Evolutionary conservation across 2,329 filamentous ascomycete species (phyloP).

Genomic region (Fusarium decemcellulare): DNA sequence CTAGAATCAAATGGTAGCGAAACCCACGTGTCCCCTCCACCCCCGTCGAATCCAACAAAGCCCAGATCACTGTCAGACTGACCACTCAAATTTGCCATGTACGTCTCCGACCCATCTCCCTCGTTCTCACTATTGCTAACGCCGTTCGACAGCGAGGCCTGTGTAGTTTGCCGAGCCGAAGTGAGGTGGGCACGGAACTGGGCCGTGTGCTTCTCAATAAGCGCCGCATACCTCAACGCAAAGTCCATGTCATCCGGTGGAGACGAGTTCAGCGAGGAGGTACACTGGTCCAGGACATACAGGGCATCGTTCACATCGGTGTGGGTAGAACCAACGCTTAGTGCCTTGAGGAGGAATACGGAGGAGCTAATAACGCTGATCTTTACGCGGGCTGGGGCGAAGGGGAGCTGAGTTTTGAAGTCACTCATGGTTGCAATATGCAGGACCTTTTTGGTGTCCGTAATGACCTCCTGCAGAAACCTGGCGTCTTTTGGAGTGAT

Average conservation of each 20-base stretch:
- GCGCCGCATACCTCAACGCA: conserved; percentile 38
- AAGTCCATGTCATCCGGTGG: conserved; percentile 45
- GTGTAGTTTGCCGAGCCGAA: neutral
- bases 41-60: conserved; percentile 15
- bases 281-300: conserved; percentile 34
- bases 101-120: neutral
- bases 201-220: conserved; percentile 39
- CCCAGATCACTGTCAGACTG: neutral
- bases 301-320: conserved; percentile 34
- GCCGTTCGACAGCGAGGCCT: neutral
- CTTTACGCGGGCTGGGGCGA: conserved; percentile 32
- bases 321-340: conserved; percentile 30
- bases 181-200: conserved; percentile 34
- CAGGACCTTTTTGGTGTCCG: conserved; percentile 33
- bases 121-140: neutral
- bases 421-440: conserved; percentile 30
- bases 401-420: conserved; percentile 28
- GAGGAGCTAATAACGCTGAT: conserved; percentile 41
- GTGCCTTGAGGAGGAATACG: conserved; percentile 41
- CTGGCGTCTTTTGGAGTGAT: conserved; percentile 34
- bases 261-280: conserved; percentile 15
- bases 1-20: conserved; percentile 30
- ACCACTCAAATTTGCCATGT: neutral
- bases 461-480: conserved; percentile 39
- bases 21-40: conserved; percentile 12